A percentile compares a stretch with the other conserved stretches of the same genome.
Conservation (phyloP, 1,284 basidiomycete species). For the Boletellus deceptivus region DNA sequence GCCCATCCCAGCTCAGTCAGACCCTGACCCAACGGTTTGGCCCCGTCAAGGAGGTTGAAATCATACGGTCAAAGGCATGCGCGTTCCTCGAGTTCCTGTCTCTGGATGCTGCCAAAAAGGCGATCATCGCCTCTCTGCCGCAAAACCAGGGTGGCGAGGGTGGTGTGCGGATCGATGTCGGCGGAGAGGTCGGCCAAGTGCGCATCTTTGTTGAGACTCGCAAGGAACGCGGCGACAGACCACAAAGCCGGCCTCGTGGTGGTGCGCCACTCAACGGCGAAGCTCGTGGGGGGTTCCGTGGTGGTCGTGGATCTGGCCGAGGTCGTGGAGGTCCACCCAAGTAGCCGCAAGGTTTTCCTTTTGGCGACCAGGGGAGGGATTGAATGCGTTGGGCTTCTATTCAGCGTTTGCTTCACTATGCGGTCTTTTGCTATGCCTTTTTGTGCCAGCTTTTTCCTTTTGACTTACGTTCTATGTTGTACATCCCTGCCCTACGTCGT, state of each 20-base stretch:
- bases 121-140: slow-evolving; percentile 74
- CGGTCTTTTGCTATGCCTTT: slow-evolving; percentile 12
- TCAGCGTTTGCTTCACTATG: slow-evolving; percentile 14
- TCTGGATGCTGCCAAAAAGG: slow-evolving; percentile 80
- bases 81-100: slow-evolving; percentile 90
- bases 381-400: not conserved
- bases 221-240: slow-evolving; percentile 83
- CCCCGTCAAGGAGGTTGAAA: slow-evolving; percentile 83
- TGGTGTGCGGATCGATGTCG: slow-evolving; percentile 74
- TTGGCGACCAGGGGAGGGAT: slow-evolving; percentile 1
- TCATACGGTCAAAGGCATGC: slow-evolving; percentile 86
- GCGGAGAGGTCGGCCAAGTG: slow-evolving; percentile 47
- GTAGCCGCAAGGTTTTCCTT: slow-evolving; percentile 6
- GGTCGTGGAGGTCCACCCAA: slow-evolving; percentile 35
- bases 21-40: slow-evolving; percentile 76
- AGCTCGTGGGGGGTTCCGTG: slow-evolving; percentile 37
- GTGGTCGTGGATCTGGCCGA: slow-evolving; percentile 36
- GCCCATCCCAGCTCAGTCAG: slow-evolving; percentile 56
- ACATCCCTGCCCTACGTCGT: slow-evolving; percentile 5
- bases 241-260: slow-evolving; percentile 47
- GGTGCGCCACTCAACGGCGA: slow-evolving; percentile 45
- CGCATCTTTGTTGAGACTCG: slow-evolving; percentile 83
- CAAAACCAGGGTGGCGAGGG: slow-evolving; percentile 78
- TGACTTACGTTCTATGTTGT: slow-evolving; percentile 18
- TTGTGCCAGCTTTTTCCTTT: slow-evolving; percentile 1